A percentile compares a stretch with the other conserved stretches of the same genome.
These are phyloP conservation scores for Balakata baccata DNA, from an alignment of 345 rosid genomes.

Conservation along the genomic window DNA sequence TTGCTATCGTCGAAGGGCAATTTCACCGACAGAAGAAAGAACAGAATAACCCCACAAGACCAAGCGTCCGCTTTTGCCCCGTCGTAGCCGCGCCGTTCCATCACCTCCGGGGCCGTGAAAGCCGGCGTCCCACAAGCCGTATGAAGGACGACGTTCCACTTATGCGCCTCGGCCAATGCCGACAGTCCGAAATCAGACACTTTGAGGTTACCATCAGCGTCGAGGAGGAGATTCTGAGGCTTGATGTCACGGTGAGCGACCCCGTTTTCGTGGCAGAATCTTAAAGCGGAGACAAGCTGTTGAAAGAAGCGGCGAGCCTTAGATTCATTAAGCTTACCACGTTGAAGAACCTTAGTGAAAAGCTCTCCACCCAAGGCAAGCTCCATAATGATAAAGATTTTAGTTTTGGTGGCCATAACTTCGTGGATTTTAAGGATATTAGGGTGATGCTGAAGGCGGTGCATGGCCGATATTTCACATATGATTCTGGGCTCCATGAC, in stretches of 20 bases:
- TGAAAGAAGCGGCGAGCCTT: conserved; percentile 64
- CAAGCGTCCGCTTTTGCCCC: conserved; percentile 72
- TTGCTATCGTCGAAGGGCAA: conserved; percentile 66
- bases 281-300: conserved; percentile 72
- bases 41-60: conserved; percentile 89
- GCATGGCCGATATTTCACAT: conserved; percentile 82
- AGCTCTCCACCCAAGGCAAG: conserved; percentile 79
- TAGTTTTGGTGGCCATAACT: conserved; percentile 79
- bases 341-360: conserved; percentile 40
- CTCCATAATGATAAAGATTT: conserved; percentile 79
- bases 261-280: conserved; percentile 76
- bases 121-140: conserved; percentile 68
- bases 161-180: conserved; percentile 39
- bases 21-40: conserved; percentile 48
- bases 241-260: conserved; percentile 85
- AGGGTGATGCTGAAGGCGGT: conserved; percentile 69
- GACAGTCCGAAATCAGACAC: conserved; percentile 81
- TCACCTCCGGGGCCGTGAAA: conserved; percentile 67
- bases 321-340: conserved; percentile 47
- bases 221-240: conserved; percentile 82
- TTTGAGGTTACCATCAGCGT: conserved; percentile 56
- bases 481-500: conserved; percentile 59
- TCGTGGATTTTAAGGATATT: conserved; percentile 73
- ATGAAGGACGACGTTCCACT: conserved; percentile 31
- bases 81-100: conserved; percentile 45